Evolutionary conservation across 257 asterid genomes (phyloP).

Genomic region (Primulina tabacum): DNA sequence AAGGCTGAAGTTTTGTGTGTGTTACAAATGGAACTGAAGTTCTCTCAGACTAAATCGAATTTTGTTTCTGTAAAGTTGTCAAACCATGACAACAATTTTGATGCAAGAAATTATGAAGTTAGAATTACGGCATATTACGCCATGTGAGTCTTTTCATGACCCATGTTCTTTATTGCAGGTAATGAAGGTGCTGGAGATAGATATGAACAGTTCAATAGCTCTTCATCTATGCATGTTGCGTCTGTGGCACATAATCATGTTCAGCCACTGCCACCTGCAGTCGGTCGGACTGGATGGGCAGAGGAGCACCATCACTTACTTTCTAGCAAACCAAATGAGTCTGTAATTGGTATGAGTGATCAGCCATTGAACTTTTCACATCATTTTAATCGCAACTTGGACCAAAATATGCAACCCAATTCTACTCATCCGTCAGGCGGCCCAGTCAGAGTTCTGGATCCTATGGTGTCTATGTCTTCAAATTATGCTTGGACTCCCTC

Average conservation of each 20-base stretch:
- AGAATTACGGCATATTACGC: background rate
- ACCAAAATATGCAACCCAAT: constrained; percentile 45
- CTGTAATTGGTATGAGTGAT: constrained; percentile 48
- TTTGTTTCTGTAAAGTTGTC: constrained; percentile 14
- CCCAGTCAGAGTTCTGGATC: constrained; percentile 50
- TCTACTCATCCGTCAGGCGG: constrained; percentile 48
- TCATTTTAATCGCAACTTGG: constrained; percentile 47
- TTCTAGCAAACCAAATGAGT: constrained; percentile 41
- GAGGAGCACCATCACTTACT: constrained; percentile 47
- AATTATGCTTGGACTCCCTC: constrained; percentile 66
- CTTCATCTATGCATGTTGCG: constrained; percentile 42
- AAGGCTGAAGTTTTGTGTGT: constrained; percentile 1
- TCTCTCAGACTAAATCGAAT: background rate
- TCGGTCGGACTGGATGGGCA: constrained; percentile 43
- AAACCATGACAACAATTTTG: constrained; percentile 12
- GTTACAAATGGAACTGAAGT: constrained; percentile 5
- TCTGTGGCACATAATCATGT: constrained; percentile 41
- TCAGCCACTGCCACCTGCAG: constrained; percentile 25
- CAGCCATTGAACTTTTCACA: constrained; percentile 72
- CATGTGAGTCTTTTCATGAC: constrained; percentile 22
- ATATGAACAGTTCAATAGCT: constrained; percentile 48
- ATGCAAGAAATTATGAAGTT: constrained; percentile 1
- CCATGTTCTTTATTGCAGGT: constrained; percentile 45
- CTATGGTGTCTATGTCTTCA: constrained; percentile 44
- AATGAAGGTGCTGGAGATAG: constrained; percentile 49